Evolutionary conservation across 2,329 filamentous ascomycete genomes (phyloP).

Genomic region (Colletotrichum sp.): DNA sequence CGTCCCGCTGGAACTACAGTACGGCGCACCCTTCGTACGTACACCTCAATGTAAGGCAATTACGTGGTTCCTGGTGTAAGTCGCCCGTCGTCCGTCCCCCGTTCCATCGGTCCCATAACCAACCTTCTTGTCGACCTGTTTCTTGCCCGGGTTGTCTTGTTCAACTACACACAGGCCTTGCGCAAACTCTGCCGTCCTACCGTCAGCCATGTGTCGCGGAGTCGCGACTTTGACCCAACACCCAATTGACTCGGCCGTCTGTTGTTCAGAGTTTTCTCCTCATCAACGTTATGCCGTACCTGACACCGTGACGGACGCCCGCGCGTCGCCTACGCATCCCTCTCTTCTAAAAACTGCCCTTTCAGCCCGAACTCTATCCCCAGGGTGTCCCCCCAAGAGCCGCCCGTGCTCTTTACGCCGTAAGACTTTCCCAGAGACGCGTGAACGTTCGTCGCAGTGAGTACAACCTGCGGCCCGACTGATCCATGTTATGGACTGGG

Average conservation of each 20-base stretch:
- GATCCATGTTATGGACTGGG: background rate
- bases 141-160: background rate
- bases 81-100: background rate
- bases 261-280: background rate
- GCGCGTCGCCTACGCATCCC: background rate
- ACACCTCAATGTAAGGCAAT: background rate
- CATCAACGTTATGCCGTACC: background rate
- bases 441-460: background rate
- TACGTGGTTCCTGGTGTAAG: background rate
- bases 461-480: background rate
- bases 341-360: background rate
- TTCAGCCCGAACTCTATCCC: background rate
- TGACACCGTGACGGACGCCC: conserved; percentile 1
- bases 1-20: background rate
- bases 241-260: background rate
- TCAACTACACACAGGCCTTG: background rate
- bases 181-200: background rate
- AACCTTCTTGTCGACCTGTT: background rate
- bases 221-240: background rate
- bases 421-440: background rate
- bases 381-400: background rate
- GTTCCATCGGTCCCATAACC: background rate
- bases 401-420: conserved; percentile 1
- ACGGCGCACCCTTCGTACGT: background rate
- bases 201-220: background rate